These are phyloP conservation scores for Chlorella variabilis DNA, from an alignment of 163 green algal genomes.

Conservation along the genomic window DNA sequence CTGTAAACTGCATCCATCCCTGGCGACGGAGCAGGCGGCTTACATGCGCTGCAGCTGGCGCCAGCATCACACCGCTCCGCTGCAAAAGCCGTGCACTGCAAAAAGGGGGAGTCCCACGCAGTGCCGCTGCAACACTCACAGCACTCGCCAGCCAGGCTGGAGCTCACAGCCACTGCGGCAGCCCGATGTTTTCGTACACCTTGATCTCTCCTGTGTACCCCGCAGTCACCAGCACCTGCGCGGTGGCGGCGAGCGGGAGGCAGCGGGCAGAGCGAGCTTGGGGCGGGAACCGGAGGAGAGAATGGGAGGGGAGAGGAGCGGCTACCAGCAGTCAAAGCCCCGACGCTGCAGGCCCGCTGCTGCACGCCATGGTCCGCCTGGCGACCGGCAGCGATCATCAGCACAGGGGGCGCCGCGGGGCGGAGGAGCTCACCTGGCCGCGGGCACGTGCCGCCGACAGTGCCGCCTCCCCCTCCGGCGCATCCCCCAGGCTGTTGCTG, in stretches of 20 bases:
- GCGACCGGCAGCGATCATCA: too few relatives aligned
- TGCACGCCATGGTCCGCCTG: too few relatives aligned
- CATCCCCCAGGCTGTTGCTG: conserved; percentile 19
- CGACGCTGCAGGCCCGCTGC: too few relatives aligned
- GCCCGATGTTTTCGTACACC: conserved; percentile 74
- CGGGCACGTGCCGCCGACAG: conserved; percentile 22
- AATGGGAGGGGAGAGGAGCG: too few relatives aligned
- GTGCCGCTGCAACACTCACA: too few relatives aligned
- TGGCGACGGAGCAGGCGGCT: too few relatives aligned
- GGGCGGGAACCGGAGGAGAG: neutral
- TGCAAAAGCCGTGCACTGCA: neutral
- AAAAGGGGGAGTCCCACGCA: neutral
- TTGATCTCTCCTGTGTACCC: conserved; percentile 76
- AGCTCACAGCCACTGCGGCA: conserved; percentile 38
- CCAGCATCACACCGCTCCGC: neutral
- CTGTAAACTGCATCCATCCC: too few relatives aligned
- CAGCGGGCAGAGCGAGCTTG: neutral
- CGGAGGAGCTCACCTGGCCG: conserved; percentile 11
- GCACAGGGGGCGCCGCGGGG: too few relatives aligned
- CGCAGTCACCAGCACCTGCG: conserved; percentile 68
- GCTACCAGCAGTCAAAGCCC: too few relatives aligned
- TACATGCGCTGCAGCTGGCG: neutral
- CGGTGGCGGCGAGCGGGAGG: too few relatives aligned
- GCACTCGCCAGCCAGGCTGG: neutral
- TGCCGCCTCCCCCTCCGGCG: conserved; percentile 15